Evolutionary conservation across 257 asterid species (phyloP), one percentile per base, ranked within the genome.

Genomic region (Eucommia ulmoides): DNA sequence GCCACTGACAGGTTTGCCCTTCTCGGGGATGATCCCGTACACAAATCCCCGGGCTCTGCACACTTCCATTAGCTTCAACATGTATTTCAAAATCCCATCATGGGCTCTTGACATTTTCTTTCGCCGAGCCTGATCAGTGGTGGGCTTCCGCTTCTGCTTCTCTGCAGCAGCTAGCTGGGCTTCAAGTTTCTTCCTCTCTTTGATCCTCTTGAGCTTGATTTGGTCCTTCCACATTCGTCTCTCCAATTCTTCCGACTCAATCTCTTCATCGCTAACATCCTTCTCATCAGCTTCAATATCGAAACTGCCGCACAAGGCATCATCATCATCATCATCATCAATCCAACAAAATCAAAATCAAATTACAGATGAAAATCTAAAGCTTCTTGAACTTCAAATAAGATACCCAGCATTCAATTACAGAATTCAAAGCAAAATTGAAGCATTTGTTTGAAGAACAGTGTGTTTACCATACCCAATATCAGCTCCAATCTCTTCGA

Each of bases 201-300:
- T 77, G 59, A 83, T 59, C 68, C 94, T 65, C 69, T 71, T 77
- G 49, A 83, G 83, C 76, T 74, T 83, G 45, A 83, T 51, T 0
- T 64, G 69, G 54, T 83, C 94, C 69, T 72, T 82, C 83, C 88
- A 82, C 88, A 79, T 82, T 53, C 88, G 64, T 58, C 66, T 79
- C 68, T 74, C 83, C 65, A 82, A 54, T 50, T 74, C 88, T n/a
- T 65, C 73, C 0, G 76, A 67, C 22, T 63, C 85, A 61, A 79
- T 82, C 58, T 82, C 93, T 64, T 82, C 93, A 61, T 82, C 93
- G 16, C 83, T 76, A 23, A 79, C 93, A 52, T 82, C 88, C 49
- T 76, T 74, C 22, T 82, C 88, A 56, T 76, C 80, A 20, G 65
- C 60, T 49, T 82, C 85, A 22, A 82, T 63, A 53, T 82, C 88